These are phyloP conservation scores for Apiotrichum veenhuisii DNA, from an alignment of 1,284 basidiomycete species.

Conservation along the genomic window DNA sequence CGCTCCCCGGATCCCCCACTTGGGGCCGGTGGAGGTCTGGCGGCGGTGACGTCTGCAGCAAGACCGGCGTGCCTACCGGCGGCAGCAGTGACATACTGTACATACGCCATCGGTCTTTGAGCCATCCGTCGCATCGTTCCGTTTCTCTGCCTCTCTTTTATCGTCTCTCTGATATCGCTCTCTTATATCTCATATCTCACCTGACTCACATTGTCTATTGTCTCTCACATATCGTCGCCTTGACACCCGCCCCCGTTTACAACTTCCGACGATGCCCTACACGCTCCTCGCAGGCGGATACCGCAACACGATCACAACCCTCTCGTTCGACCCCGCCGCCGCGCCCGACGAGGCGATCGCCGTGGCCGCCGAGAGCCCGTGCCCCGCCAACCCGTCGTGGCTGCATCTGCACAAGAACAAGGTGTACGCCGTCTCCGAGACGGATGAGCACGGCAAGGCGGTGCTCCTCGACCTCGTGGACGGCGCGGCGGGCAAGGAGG, in stretches of 20 bases:
- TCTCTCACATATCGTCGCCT: not conserved
- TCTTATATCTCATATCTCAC: not conserved
- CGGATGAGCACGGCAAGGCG: slow-evolving; percentile 28
- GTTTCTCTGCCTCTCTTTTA: too few relatives aligned
- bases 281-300: slow-evolving; percentile 42
- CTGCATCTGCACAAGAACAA: slow-evolving; percentile 29
- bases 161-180: not conserved
- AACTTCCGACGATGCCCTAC: slow-evolving; percentile 26
- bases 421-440: slow-evolving; percentile 30
- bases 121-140: too few relatives aligned
- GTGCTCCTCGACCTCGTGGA: not conserved
- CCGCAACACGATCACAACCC: slow-evolving; percentile 27
- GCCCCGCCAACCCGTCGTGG: slow-evolving; percentile 36
- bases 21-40: too few relatives aligned
- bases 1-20: not conserved
- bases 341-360: not conserved
- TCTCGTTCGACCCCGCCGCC: slow-evolving; percentile 29
- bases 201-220: not conserved
- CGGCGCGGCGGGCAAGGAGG: not conserved
- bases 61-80: too few relatives aligned
- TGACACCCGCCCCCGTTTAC: not conserved
- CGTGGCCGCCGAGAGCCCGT: slow-evolving; percentile 4
- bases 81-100: too few relatives aligned
- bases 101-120: too few relatives aligned
- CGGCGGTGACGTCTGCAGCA: too few relatives aligned